Conservation (phyloP, 208 protist species). For the Trypanosoma scelopori region DNA sequence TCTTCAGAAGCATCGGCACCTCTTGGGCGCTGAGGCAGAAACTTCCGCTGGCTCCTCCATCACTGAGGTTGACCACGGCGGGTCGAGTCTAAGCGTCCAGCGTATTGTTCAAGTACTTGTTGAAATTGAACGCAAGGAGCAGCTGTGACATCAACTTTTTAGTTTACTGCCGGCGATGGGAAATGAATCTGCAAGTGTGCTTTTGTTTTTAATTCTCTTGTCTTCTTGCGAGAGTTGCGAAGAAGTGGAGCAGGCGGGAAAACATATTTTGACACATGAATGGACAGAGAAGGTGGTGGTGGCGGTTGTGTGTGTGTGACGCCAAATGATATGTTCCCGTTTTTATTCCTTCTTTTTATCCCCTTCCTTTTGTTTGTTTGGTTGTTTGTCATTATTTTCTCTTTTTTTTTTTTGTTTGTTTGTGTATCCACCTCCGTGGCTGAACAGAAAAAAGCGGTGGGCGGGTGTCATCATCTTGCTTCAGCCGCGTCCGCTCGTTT, state of each 20-base stretch:
- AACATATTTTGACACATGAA: too few relatives aligned
- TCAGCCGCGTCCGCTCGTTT: too few relatives aligned
- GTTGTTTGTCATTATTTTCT: slow-evolving; percentile 9
- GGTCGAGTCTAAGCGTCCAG: slow-evolving; percentile 1
- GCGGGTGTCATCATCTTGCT: too few relatives aligned
- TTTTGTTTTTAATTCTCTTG: not conserved
- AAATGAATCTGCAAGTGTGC: too few relatives aligned
- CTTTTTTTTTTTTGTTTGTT: slow-evolving; percentile 14
- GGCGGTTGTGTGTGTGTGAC: too few relatives aligned
- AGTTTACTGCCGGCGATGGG: too few relatives aligned
- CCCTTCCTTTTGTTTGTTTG: slow-evolving; percentile 10
- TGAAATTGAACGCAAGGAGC: slow-evolving; percentile 3
- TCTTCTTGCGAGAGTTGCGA: not conserved
- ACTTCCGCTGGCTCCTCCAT: not conserved
- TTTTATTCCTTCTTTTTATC: not conserved
- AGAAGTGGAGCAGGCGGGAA: not conserved
- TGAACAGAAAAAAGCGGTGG: too few relatives aligned
- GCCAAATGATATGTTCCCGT: too few relatives aligned
- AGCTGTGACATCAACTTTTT: not conserved
- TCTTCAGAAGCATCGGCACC: slow-evolving; percentile 6
- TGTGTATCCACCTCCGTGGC: not conserved
- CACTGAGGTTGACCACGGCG: not conserved
- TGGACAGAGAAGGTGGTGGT: too few relatives aligned
- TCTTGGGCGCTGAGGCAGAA: not conserved
- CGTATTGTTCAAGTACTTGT: slow-evolving; percentile 21